Percentiles rank a stretch among this genome's conserved stretches.
Evolutionary conservation across 345 rosid species (phyloP).

Genomic region (Populus ilicifolia): DNA sequence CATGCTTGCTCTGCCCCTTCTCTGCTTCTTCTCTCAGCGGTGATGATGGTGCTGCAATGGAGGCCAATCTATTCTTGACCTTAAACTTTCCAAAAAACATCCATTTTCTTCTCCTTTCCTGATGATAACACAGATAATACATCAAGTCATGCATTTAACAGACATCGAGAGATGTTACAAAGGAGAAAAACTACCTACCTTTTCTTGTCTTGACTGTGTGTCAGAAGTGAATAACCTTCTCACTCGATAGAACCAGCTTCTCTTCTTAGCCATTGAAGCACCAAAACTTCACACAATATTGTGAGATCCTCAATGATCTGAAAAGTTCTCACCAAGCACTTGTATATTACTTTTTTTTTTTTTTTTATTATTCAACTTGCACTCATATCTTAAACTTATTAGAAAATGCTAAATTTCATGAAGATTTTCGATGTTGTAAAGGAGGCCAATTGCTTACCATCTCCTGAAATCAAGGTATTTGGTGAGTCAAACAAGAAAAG

Average conservation of each 20-base stretch:
- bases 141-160: not conserved
- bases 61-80: conserved; percentile 39
- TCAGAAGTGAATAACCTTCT: conserved; percentile 69
- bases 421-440: not conserved
- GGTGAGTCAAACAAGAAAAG: conserved; percentile 20
- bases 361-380: not conserved
- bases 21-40: conserved; percentile 25
- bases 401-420: conserved; percentile 10
- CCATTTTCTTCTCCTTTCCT: conserved; percentile 71
- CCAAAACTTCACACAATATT: conserved; percentile 25
- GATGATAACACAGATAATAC: conserved; percentile 19
- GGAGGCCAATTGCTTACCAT: conserved; percentile 25
- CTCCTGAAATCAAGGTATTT: conserved; percentile 28
- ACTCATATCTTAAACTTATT: not conserved
- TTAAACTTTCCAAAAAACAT: conserved; percentile 51
- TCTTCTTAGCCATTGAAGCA: conserved; percentile 66
- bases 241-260: conserved; percentile 62
- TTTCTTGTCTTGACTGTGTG: conserved; percentile 41
- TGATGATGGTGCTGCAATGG: conserved; percentile 49
- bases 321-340: not conserved
- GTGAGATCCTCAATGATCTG: not conserved
- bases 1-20: conserved; percentile 44
- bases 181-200: conserved; percentile 37
- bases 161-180: not conserved
- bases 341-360: not conserved